These are phyloP conservation scores for Corymbia calophylla DNA, from an alignment of 441 rosid genomes.

Conservation along the genomic window DNA sequence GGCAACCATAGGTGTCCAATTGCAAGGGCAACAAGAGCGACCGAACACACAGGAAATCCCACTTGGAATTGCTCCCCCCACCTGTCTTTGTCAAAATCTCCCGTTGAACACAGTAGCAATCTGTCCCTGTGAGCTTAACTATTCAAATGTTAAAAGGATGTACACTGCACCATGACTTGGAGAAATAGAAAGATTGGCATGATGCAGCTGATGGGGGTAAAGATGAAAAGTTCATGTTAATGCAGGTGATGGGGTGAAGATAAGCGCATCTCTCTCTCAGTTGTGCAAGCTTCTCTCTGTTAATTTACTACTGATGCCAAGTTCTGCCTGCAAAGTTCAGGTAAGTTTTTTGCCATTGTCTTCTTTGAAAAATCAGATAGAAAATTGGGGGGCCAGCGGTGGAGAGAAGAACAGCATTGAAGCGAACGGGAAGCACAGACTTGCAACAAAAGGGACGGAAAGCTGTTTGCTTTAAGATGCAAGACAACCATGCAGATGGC, in stretches of 20 bases:
- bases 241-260: constrained; percentile 5
- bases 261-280: constrained; percentile 28
- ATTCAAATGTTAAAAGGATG: neutral
- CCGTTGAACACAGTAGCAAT: neutral
- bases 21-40: constrained; percentile 22
- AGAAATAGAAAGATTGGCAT: neutral
- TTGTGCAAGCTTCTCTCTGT: constrained; percentile 16
- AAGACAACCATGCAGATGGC: neutral
- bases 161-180: neutral
- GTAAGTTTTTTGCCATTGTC: neutral
- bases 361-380: neutral
- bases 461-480: neutral
- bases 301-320: constrained; percentile 6
- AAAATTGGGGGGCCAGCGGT: neutral
- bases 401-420: neutral
- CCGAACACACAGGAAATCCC: constrained; percentile 35
- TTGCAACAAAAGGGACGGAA: neutral
- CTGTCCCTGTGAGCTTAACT: neutral
- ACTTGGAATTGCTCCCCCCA: constrained; percentile 12
- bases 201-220: neutral
- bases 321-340: constrained; percentile 28
- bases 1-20: constrained; percentile 16
- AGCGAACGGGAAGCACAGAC: neutral
- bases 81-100: constrained; percentile 22
- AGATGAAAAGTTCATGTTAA: neutral